These are phyloP conservation scores for Leccinellum rugosiceps DNA, from an alignment of 768 basidiomycete genomes.

Conservation along the genomic window DNA sequence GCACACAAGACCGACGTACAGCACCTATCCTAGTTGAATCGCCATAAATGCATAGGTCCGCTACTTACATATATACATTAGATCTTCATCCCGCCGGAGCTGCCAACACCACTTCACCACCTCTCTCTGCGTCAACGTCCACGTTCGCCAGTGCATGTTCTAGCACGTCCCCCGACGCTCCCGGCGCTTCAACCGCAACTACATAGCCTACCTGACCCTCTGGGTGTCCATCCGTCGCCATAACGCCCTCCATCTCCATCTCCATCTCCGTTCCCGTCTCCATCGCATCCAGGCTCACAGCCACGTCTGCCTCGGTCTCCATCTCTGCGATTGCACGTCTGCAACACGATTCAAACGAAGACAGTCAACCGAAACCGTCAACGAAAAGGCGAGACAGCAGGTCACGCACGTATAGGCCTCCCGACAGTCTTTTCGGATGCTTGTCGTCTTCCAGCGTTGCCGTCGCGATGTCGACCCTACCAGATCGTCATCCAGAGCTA, in stretches of 20 bases:
- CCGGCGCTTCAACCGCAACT: background rate
- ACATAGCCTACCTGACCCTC: background rate
- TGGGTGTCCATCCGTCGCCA: background rate
- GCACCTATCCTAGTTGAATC: no score
- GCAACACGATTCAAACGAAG: background rate
- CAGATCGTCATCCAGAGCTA: slow-evolving; percentile 66
- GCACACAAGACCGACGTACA: no score
- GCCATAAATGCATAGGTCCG: background rate
- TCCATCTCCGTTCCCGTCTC: background rate
- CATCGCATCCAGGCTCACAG: background rate
- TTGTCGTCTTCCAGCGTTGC: slow-evolving; percentile 59
- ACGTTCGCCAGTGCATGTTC: background rate
- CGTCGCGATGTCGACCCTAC: slow-evolving; percentile 46
- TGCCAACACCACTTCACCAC: background rate
- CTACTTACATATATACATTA: slow-evolving; percentile 2
- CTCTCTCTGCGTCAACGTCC: background rate
- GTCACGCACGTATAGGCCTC: slow-evolving; percentile 59
- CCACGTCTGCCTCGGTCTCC: slow-evolving; percentile 36
- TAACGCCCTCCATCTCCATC: background rate
- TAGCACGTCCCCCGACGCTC: background rate
- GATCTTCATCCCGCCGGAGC: slow-evolving; percentile 9
- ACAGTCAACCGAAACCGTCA: background rate
- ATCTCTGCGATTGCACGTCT: slow-evolving; percentile 48
- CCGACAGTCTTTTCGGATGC: slow-evolving; percentile 52
- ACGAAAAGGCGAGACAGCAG: background rate